Conservation (phyloP, 345 rosid species). For the Ricinus communis region DNA sequence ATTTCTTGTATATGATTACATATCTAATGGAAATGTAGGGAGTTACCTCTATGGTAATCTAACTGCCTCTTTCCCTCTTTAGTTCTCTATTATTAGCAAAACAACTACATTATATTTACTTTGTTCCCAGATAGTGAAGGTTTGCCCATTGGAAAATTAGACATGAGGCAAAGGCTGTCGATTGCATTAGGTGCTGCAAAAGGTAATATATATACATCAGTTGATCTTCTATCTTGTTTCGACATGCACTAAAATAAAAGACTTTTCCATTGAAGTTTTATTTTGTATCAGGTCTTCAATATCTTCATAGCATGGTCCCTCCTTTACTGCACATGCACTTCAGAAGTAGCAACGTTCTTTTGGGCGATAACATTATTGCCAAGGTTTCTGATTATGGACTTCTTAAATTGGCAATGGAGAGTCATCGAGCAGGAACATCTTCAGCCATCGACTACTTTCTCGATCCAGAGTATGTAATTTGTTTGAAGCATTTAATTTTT, state of each 20-base stretch:
- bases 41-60: conserved; percentile 40
- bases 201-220: conserved; percentile 30
- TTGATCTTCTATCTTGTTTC: background rate
- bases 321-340: conserved; percentile 51
- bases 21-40: conserved; percentile 44
- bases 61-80: background rate
- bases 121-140: conserved; percentile 37
- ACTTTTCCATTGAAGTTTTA: background rate
- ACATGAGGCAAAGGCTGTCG: conserved; percentile 38
- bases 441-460: conserved; percentile 42
- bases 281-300: conserved; percentile 41
- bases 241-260: background rate
- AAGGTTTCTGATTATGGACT: conserved; percentile 50
- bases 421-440: conserved; percentile 35
- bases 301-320: conserved; percentile 49
- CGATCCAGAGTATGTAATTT: conserved; percentile 46
- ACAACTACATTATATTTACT: background rate
- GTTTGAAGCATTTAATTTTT: background rate
- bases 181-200: conserved; percentile 46
- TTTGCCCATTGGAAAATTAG: conserved; percentile 39
- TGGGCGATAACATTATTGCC: conserved; percentile 36
- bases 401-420: conserved; percentile 23
- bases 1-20: conserved; percentile 39
- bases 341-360: conserved; percentile 46
- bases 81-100: background rate